Base-by-base conservation (phyloP, 176 grass and related monocot genomes). In the Elaeis guineensis region DNA sequence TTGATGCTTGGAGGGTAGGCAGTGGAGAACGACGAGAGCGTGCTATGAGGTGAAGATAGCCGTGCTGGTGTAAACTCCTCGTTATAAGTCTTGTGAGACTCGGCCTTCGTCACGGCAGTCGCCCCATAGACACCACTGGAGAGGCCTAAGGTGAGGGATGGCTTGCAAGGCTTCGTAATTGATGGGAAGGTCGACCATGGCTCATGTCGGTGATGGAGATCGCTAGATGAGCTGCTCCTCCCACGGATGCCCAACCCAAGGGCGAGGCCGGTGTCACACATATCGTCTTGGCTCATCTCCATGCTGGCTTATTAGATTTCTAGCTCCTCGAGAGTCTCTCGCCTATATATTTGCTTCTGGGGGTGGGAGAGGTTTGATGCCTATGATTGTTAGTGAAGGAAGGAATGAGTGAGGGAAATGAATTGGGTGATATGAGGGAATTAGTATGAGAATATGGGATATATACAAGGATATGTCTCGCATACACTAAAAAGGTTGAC, bases 81-180 rank as follows among this genome's bases (percentile, higher is more conserved):
- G 26, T 17, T 16, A n/a, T n/a, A n/a, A 29, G 16, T 17, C 30
- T 0, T 24, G 4, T 15, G 5, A 32, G 62, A 2, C 54, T 14
- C 35, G 6, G 35, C 35, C 35, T 44, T 44, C 9, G 35, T 1
- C 35, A 44, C 14, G 35, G 35, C 35, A 14, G 35, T 44, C 9
- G 9, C 35, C 7, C 35, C 35, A 44, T 44, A 3, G 9, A 14
- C 35, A 44, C 14, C 78, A 25, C 79, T 83, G 20, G 79, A 62
- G 66, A 95, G 79, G 78, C 91, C 87, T 59, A 95, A 74, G 16
- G 86, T 87, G 60, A 95, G 77, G 24, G 80, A 90, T 28, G 83
- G 90, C 72, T 83, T 53, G 29, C 5, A 0, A 16, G 69, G 50
- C 4, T 19, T 29, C 48, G 14, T 20, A 19, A n/a, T 55, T 12